These are phyloP conservation scores for Aurinia saxatilis DNA, from an alignment of 345 rosid genomes.

Conservation along the genomic window DNA sequence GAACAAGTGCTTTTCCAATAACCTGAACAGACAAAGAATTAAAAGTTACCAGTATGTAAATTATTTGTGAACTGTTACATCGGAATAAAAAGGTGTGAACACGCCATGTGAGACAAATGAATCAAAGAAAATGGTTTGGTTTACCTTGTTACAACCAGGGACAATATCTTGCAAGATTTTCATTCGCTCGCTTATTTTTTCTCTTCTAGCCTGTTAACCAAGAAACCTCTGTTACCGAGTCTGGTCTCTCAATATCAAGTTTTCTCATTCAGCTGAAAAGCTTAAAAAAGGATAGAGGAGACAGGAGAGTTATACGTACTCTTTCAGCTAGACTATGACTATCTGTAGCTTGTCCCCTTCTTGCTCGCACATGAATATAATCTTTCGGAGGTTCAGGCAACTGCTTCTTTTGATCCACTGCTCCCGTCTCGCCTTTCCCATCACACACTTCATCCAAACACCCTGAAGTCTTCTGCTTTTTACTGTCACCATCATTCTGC, in stretches of 20 bases:
- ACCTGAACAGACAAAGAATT: constrained; percentile 40
- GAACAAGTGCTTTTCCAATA: constrained; percentile 84
- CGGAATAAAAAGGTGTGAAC: background rate
- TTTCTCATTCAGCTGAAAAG: background rate
- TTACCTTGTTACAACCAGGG: constrained; percentile 92
- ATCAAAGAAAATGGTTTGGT: background rate
- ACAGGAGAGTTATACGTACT: constrained; percentile 36
- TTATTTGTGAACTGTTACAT: background rate
- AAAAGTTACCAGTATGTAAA: background rate
- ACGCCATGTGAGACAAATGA: background rate
- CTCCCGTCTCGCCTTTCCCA: constrained; percentile 39
- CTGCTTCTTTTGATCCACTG: constrained; percentile 40
- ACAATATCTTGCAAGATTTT: constrained; percentile 89
- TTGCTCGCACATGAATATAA: constrained; percentile 89
- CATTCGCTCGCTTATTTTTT: constrained; percentile 95
- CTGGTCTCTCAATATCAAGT: background rate
- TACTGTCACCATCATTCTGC: constrained; percentile 48
- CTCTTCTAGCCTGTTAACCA: constrained; percentile 79
- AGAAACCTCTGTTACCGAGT: constrained; percentile 8
- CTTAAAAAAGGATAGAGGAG: background rate
- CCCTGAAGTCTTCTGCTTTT: constrained; percentile 27
- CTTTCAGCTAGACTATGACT: constrained; percentile 95
- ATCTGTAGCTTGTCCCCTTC: constrained; percentile 92
- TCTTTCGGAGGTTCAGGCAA: constrained; percentile 65
- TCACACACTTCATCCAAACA: constrained; percentile 38